A percentile compares a stretch with the other conserved stretches of the same genome.
phyloP scores from a whole-genome alignment of 306 rosid species.

The Prunus kanzakura region DNA sequence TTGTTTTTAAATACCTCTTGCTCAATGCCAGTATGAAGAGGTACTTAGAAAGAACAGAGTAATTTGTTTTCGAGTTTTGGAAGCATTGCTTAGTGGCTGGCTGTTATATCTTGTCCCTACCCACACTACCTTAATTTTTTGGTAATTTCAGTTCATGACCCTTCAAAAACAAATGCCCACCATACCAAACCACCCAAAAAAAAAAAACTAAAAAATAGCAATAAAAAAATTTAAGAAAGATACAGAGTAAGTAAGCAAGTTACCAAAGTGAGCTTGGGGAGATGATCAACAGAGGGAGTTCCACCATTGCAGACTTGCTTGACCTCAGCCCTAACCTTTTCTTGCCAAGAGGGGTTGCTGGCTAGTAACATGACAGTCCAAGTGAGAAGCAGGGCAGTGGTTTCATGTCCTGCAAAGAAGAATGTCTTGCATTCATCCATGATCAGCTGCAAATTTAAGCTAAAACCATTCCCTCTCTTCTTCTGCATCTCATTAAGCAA shows the following conservation, averaged over 20 bases:
- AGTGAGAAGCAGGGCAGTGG: slow-evolving; percentile 83
- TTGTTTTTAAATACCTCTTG: not conserved
- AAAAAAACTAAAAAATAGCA: not conserved
- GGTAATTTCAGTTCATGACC: not conserved
- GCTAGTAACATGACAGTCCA: slow-evolving; percentile 93
- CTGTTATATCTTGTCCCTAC: not conserved
- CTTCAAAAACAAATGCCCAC: not conserved
- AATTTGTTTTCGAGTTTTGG: not conserved
- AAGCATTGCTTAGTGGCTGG: slow-evolving; percentile 21
- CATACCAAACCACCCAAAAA: not conserved
- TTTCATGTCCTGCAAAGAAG: slow-evolving; percentile 97
- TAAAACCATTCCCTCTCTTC: slow-evolving; percentile 47
- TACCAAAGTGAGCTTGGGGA: slow-evolving; percentile 72
- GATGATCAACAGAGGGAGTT: slow-evolving; percentile 63
- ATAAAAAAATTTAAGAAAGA: not conserved
- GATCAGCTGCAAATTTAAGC: slow-evolving; percentile 59
- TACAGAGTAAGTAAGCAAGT: not conserved
- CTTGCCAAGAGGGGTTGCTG: slow-evolving; percentile 72
- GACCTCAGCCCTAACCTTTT: slow-evolving; percentile 60
- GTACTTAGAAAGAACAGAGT: not conserved
- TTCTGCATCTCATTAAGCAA: slow-evolving; percentile 72
- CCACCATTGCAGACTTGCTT: slow-evolving; percentile 52
- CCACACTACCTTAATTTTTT: not conserved
- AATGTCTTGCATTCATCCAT: slow-evolving; percentile 98
- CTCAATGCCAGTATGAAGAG: not conserved